Base-by-base conservation (phyloP, 768 basidiomycete species). In the Saitozyma podzolica region DNA sequence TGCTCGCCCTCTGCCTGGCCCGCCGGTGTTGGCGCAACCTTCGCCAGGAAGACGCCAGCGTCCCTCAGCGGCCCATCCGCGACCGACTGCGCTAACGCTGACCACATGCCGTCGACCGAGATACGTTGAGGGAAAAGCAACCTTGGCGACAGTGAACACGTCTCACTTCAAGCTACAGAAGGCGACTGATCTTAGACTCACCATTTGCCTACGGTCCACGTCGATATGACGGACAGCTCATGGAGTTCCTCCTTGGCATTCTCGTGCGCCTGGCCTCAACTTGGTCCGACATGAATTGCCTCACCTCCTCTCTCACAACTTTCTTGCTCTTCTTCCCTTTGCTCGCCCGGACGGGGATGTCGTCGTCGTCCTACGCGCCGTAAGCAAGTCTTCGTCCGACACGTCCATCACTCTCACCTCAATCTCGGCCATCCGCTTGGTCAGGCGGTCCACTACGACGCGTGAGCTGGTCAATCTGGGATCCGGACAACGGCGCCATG, bases 201-300 rank as follows among this genome's bases (percentile, higher is more conserved):
- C 70, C 70, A 72, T 57, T 72, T 72, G 20, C 70, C 70, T 14
- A 17, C 16, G 13, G 67, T 66, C 61, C 65, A 72, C 41, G 51
- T 58, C 6, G 45, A 50, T 9, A 43, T 50, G 20, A 59, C 16
- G 8, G 59, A 62, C 8, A 68, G 16, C 40, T 52, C 53, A 41
- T 58, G 61, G 40, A 68, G 51, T 6, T 54, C 49, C 2, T 51
- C n/a, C 14, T 47, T 58, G 5, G 63, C 59, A 8, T 59, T 49
- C 10, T 67, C 60, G 43, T 61, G 56, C n/a, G 63, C 63, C 69
- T 70, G 45, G 2, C 29, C 29, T 29, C 29, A 29, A 29, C 29
- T 29, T 29, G 29, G 29, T 29, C 29, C 29, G 29, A 29, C 29
- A 1, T 17, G 50, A 41, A 2, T 0, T 56, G 58, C 29, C 56